Conservation (phyloP, 495 filamentous ascomycete genomes). For the Tuber melanosporum region DNA sequence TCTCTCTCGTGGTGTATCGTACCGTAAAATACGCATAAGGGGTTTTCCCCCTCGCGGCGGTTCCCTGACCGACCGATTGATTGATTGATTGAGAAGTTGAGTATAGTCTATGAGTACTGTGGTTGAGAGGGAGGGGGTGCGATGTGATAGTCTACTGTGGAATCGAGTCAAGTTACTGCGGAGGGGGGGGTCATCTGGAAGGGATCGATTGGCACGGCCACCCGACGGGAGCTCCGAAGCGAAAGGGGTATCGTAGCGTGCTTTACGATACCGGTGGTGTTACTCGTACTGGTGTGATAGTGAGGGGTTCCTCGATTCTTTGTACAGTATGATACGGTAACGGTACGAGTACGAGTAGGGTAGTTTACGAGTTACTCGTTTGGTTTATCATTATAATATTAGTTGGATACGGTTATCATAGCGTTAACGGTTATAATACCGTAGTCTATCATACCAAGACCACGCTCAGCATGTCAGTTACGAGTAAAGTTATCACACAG, state of each 20-base stretch:
- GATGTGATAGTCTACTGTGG: no score
- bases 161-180: no score
- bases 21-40: background rate
- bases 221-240: background rate
- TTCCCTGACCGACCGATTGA: background rate
- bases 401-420: no score
- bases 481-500: background rate
- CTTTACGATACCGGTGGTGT: background rate
- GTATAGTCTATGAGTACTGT: background rate
- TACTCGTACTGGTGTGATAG: no score
- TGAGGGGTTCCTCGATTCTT: background rate
- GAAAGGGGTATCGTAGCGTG: background rate
- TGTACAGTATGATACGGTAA: no score
- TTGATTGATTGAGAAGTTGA: background rate
- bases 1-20: background rate
- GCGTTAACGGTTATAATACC: no score
- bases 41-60: background rate
- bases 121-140: no score
- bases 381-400: no score
- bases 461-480: background rate
- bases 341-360: no score
- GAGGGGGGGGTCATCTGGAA: background rate
- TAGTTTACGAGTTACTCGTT: no score
- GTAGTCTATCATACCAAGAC: no score
- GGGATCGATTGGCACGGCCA: background rate